Base-by-base conservation (phyloP, 805 yeast species). In the Zygosaccharomyces bisporus region DNA sequence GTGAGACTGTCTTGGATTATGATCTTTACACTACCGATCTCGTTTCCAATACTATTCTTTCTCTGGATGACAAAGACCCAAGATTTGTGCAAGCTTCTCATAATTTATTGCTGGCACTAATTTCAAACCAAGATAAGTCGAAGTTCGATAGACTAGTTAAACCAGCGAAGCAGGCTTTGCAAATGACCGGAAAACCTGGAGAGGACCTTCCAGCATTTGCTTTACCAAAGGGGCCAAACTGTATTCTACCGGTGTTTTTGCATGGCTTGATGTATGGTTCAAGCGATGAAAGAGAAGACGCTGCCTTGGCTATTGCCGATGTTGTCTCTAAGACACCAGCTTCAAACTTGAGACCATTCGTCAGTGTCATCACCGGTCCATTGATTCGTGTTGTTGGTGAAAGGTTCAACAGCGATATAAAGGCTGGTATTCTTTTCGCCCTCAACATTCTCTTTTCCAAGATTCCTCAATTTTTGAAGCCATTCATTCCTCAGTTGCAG, bases 341-440 rank as follows among this genome's bases (percentile, higher is more conserved):
- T n/a, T 73, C 77, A 8, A 80, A 76, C 47, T 77, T 93, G 66
- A 86, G 81, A 64, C 86, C 96, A 25, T 86, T 82, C 67, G 96
- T 95, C 17, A 91, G 98, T 6, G 80, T 81, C 20, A 87, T 95
- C 51, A 90, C 96, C 20, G 99, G 99, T 69, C 99, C 99, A 31
- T 75, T 93, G 60, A 93, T 93, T 68, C 88, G 99, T 74, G 95
- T 91, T 45, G 86, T 91, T 60, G 99, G 99, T 60, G 99, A 93
- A 67, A 81, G 96, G 66, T 91, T 87, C 53, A 77, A 83, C 13
- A 76, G 95, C 49, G 96, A 89, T 54, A 87, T 93, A 55, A 93
- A 93, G 73, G 83, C 95, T 29, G 95, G 96, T n/a, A 91, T 95
- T 54, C 73, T 93, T 58, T 74, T 76, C 50, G 95, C 98, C 1